Base-by-base conservation (phyloP, 208 protist genomes). In the Crithidia bombi region DNA sequence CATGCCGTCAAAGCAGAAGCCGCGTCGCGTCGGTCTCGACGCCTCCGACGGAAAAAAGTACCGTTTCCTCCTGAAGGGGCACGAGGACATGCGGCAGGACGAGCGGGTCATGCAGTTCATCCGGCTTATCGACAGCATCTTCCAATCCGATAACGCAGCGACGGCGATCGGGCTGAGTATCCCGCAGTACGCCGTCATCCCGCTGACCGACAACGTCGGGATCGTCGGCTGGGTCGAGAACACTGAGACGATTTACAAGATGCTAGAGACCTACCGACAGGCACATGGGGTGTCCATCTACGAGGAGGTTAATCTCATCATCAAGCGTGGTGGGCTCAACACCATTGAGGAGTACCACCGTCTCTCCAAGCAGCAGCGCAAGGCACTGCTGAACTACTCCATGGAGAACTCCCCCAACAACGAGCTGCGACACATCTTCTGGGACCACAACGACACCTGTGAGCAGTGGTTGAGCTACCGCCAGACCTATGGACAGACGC, bases 51-150 rank as follows among this genome's bases (percentile, higher is more conserved):
- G 98, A 9, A 49, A 85, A 4, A 89, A 87, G 46, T 99, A 99
- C 81, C 81, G 89, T 51, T 99, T 99, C 82, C 78, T 99, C 17
- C 87, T 99, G 19, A 99, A 99, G 78, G 99, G 98, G 28, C 96
- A 99, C 78, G 98, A 99, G 85, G 97, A 99, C 73, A 87, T 99
- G 75, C 82, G 98, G 12, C 98, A 99, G 92, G 99, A 99, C 82
- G 99, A 99, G 88, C 92, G 99, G 36, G 99, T 99, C 17, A 99
- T 99, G 99, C 98, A 99, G 88, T 97, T 99, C 65, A 99, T 99
- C 79, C 98, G 96, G 3, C 86, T 99, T 9, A 98, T 99, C 21
- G 99, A 99, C 86, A 98, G 93, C 25, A 96, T 99, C 32, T 95
- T 99, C 19, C 69, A 78, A 14, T 82, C 79, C 17, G 96, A 99